phyloP scores from a whole-genome alignment of 1,284 basidiomycete species.

The Pisolithus thermaeus region DNA sequence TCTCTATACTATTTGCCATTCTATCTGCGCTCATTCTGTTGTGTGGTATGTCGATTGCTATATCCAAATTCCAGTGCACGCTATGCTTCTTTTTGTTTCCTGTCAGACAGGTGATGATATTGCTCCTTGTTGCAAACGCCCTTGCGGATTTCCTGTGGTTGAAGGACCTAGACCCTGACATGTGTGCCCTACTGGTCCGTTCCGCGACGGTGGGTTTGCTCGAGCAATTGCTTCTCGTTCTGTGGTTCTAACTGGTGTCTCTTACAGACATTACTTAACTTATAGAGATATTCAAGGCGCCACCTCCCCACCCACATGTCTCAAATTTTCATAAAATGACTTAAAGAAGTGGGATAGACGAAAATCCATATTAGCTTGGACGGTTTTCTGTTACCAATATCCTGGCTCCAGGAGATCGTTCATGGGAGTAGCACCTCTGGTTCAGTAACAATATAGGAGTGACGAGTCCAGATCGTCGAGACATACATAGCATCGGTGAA shows the following conservation, averaged over 20 bases:
- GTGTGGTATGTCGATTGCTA: slow-evolving; percentile 52
- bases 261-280: slow-evolving; percentile 26
- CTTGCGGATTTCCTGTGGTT: slow-evolving; percentile 83
- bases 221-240: slow-evolving; percentile 80
- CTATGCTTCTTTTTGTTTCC: background rate
- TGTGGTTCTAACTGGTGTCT: slow-evolving; percentile 64
- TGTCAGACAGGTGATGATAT: slow-evolving; percentile 53
- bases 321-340: too few species aligned
- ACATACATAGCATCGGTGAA: too few species aligned
- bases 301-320: background rate
- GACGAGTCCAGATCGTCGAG: too few species aligned
- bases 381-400: too few species aligned
- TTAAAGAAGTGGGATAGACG: too few species aligned
- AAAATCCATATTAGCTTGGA: too few species aligned
- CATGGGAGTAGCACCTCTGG: too few species aligned
- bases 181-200: slow-evolving; percentile 90
- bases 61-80: background rate
- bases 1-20: slow-evolving; percentile 60
- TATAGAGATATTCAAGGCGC: slow-evolving; percentile 8
- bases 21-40: slow-evolving; percentile 70
- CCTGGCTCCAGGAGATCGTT: too few species aligned
- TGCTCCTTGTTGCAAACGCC: slow-evolving; percentile 61
- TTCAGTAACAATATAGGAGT: too few species aligned
- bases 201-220: slow-evolving; percentile 87
- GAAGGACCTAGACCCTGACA: slow-evolving; percentile 82